Evolutionary conservation across 148 eudicot genomes (phyloP), one percentile per base, ranked within the genome.

Genomic region (Hydrangea macrophylla): DNA sequence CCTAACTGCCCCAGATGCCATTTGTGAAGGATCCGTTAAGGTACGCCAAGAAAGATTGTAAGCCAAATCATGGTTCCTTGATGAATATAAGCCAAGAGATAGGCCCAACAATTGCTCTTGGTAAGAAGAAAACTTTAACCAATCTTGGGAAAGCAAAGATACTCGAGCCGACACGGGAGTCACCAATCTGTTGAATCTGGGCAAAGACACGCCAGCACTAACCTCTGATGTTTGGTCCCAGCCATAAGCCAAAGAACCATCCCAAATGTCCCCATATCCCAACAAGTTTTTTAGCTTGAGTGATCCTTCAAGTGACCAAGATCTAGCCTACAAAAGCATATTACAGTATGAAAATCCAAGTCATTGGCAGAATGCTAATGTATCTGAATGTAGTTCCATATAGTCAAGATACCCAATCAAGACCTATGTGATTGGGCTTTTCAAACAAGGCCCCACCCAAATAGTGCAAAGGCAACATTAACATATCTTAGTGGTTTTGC

Each of bases 211-310:
- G 67, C 99, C 97, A 70, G 83, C 73, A 72, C 99, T 91, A 37
- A 94, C 76, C 70, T 87, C 92, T 27, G 93, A 73, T 24, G 88
- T 73, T 79, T 90, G 96, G 78, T 84, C 90, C 96, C 88, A 94
- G 53, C 96, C 86, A 79, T 91, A 91, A 57, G 83, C 63, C 69
- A 84, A 73, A 55, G 93, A 82, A 68, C 93, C 84, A 80, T 94
- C 97, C 97, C 92, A 91, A 50, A 87, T 22, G 81, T 94, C 99
- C 68, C 88, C 99, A 71, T 79, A 83, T 32, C 99, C 99, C 74
- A 87, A 70, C 73, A 82, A 57, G 73, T 94, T 94, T 79, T 84
- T 94, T 69, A 91, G 82, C 81, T 87, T 90, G 58, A 85, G 60
- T 51, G 85, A 75, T 65, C 97, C 99, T 79, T 90, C 96, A 33